phyloP scores from a whole-genome alignment of 1,284 basidiomycete genomes.

The Gastroboletus turbinatus region DNA sequence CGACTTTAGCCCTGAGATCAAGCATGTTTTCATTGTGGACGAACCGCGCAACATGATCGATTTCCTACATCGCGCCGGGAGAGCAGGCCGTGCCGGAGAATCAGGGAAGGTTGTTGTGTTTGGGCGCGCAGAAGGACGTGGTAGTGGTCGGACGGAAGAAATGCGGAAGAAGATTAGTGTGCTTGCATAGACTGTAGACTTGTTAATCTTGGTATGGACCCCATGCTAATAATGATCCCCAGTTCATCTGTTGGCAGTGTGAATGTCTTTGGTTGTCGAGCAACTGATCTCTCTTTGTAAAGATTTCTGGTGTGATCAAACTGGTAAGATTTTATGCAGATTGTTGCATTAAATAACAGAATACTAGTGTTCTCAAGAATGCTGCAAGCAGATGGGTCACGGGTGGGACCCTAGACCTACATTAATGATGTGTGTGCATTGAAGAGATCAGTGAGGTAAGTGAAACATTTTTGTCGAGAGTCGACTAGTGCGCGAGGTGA shows the following conservation, averaged over 20 bases:
- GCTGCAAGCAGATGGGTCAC: too few species aligned
- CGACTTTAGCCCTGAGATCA: slow-evolving; percentile 77
- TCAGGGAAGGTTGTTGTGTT: slow-evolving; percentile 70
- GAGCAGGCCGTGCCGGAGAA: slow-evolving; percentile 71
- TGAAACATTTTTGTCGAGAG: too few species aligned
- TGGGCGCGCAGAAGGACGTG: slow-evolving; percentile 58
- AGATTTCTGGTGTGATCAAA: not conserved
- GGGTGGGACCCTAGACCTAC: too few species aligned
- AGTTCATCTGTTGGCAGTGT: not conserved
- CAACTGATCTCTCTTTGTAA: not conserved
- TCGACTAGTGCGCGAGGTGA: too few species aligned
- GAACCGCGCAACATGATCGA: slow-evolving; percentile 85
- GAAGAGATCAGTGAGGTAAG: too few species aligned
- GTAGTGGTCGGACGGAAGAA: slow-evolving; percentile 50
- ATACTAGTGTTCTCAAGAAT: too few species aligned
- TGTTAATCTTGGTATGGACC: not conserved
- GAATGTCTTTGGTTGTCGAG: not conserved
- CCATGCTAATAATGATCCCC: not conserved
- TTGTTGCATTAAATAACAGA: too few species aligned
- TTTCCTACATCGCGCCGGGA: slow-evolving; percentile 86
- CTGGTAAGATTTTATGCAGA: too few species aligned
- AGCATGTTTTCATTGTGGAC: slow-evolving; percentile 82
- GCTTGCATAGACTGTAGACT: slow-evolving; percentile 25
- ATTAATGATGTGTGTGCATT: too few species aligned
- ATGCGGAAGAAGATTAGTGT: slow-evolving; percentile 50